A percentile compares a stretch with the other conserved stretches of the same genome.
These are phyloP conservation scores for Leccinum variicolor DNA, from an alignment of 768 basidiomycete species.

Conservation along the genomic window DNA sequence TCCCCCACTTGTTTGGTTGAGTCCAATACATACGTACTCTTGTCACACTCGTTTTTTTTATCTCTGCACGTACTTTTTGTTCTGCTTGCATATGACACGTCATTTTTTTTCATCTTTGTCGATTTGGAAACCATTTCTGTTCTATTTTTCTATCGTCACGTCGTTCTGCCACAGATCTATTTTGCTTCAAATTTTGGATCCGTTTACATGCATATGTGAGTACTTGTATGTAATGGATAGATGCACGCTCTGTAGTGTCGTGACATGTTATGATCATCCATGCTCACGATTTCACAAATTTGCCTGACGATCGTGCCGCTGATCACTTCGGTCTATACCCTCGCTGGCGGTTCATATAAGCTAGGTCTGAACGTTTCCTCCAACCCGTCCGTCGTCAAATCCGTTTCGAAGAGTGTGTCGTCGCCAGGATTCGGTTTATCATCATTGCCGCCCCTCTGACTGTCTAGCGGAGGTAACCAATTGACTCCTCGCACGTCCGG, in stretches of 20 bases:
- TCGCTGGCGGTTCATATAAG: background rate
- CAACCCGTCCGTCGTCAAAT: background rate
- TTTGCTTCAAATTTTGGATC: background rate
- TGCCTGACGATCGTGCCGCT: background rate
- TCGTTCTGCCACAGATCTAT: background rate
- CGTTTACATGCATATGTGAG: background rate
- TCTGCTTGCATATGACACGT: background rate
- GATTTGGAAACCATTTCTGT: background rate
- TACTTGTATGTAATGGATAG: background rate
- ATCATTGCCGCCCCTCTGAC: no score
- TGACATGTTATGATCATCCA: no score
- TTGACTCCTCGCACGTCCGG: background rate
- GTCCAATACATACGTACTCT: background rate
- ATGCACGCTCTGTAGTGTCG: background rate
- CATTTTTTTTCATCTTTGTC: background rate
- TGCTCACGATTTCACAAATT: background rate
- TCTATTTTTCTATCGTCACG: background rate
- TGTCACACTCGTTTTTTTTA: background rate
- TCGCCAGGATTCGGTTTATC: background rate
- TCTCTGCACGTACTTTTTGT: background rate
- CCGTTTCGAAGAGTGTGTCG: background rate
- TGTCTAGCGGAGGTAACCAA: background rate
- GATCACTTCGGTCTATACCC: background rate
- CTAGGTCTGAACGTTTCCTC: background rate
- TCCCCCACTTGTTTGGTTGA: background rate